Evolutionary conservation across 352 stramenopile species (phyloP).

Genomic region (Phytophthora kernoviae): DNA sequence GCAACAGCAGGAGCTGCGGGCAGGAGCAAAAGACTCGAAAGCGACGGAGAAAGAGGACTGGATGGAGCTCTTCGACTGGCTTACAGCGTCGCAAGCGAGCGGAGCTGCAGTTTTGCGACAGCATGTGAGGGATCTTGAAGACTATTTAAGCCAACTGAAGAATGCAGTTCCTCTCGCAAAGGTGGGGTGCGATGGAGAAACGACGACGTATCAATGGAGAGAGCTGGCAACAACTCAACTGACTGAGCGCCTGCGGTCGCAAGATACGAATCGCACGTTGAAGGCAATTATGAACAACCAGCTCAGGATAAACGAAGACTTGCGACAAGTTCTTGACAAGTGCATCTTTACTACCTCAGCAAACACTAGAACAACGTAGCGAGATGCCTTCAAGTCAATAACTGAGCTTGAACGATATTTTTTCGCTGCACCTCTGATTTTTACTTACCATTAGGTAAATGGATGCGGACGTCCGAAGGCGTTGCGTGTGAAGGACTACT

Average conservation of each 20-base stretch:
- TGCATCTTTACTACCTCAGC: background rate
- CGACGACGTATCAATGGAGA: constrained; percentile 6
- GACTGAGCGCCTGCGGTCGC: constrained; percentile 13
- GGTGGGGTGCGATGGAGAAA: background rate
- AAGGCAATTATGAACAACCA: constrained; percentile 28
- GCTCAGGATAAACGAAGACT: constrained; percentile 8
- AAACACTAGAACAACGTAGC: too few species aligned
- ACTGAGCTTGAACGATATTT: too few species aligned
- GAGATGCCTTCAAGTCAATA: background rate
- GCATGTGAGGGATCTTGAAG: constrained; percentile 15
- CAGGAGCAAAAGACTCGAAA: constrained; percentile 8
- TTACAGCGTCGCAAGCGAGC: constrained; percentile 18
- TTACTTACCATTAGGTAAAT: too few species aligned
- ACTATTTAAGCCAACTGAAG: constrained; percentile 20
- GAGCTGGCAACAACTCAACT: constrained; percentile 17
- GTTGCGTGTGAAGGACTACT: too few species aligned
- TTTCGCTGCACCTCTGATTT: too few species aligned
- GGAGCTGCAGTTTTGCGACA: constrained; percentile 17
- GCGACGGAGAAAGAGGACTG: constrained; percentile 3
- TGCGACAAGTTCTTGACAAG: constrained; percentile 19
- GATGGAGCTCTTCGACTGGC: constrained; percentile 16
- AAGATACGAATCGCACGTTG: constrained; percentile 29
- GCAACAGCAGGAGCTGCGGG: too few species aligned
- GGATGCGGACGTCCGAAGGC: too few species aligned
- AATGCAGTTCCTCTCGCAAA: too few species aligned